Percentiles rank a stretch among this genome's conserved stretches.
Conservation (phyloP, 2,329 filamentous ascomycete genomes). For the Periconia macrospinosa region DNA sequence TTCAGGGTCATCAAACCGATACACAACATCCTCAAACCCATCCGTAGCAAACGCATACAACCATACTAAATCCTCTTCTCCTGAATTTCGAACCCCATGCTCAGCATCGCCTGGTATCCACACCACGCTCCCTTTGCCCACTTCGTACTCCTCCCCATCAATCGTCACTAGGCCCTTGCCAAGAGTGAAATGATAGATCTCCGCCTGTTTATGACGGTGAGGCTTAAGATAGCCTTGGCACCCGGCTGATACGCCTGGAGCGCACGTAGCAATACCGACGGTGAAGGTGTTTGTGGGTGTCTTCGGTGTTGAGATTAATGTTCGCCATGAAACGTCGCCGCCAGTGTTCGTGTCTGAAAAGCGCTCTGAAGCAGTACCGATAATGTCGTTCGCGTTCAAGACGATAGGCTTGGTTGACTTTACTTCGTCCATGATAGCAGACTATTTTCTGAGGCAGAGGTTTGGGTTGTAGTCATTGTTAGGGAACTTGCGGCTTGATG, state of each 20-base stretch:
- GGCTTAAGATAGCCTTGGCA: constrained; percentile 36
- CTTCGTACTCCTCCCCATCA: constrained; percentile 37
- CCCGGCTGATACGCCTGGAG: constrained; percentile 13
- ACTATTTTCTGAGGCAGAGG: background rate
- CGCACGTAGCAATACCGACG: constrained; percentile 42
- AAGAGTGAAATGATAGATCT: constrained; percentile 47
- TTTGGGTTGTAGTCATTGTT: background rate
- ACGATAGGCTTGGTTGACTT: background rate
- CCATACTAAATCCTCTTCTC: constrained; percentile 36
- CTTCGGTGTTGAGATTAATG: constrained; percentile 39
- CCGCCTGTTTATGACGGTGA: constrained; percentile 48
- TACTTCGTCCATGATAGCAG: background rate
- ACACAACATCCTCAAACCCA: constrained; percentile 1
- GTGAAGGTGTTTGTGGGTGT: constrained; percentile 42
- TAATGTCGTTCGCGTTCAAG: background rate
- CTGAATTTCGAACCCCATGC: constrained; percentile 40
- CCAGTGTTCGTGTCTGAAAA: background rate
- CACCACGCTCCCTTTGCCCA: constrained; percentile 40
- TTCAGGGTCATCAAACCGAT: constrained; percentile 27
- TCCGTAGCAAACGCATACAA: constrained; percentile 32
- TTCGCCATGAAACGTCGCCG: constrained; percentile 44
- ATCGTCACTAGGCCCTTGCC: constrained; percentile 44
- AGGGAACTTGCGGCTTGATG: background rate
- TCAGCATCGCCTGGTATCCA: constrained; percentile 50
- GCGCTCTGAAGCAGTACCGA: background rate